Percentiles rank a stretch among this genome's conserved stretches.
Conservation (phyloP, 352 stramenopile genomes). For the Phytophthora meadii region DNA sequence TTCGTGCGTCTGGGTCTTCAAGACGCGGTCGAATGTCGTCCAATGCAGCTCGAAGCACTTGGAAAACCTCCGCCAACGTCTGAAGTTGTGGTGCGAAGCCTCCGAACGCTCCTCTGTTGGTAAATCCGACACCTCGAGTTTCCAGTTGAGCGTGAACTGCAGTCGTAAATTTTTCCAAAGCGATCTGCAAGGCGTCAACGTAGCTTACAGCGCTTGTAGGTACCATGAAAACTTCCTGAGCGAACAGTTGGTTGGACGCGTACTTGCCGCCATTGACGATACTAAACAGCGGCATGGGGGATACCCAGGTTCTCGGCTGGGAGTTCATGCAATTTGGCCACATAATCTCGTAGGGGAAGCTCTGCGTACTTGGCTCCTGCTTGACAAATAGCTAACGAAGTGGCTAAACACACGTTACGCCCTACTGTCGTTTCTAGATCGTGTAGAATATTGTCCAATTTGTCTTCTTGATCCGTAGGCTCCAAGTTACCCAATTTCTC, state of each 20-base stretch:
- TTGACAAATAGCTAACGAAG: slow-evolving; percentile 68
- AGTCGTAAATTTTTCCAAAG: slow-evolving; percentile 52
- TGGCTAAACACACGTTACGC: slow-evolving; percentile 62
- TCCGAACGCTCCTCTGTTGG: slow-evolving; percentile 61
- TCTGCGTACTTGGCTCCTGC: slow-evolving; percentile 71
- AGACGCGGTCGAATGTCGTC: slow-evolving; percentile 14
- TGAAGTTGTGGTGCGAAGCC: slow-evolving; percentile 71
- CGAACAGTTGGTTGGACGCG: slow-evolving; percentile 68
- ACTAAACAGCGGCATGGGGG: no score
- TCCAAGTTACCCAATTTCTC: no score
- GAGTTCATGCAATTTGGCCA: slow-evolving; percentile 51
- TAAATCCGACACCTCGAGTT: slow-evolving; percentile 63
- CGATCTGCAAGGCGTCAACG: slow-evolving; percentile 66
- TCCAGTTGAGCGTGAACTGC: slow-evolving; percentile 51
- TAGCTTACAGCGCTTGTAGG: slow-evolving; percentile 67
- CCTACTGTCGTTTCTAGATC: slow-evolving; percentile 53
- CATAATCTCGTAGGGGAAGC: slow-evolving; percentile 54
- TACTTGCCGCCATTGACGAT: no score
- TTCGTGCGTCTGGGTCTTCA: slow-evolving; percentile 28
- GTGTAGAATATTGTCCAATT: slow-evolving; percentile 57
- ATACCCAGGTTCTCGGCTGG: slow-evolving; percentile 54
- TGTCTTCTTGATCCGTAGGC: slow-evolving; percentile 49
- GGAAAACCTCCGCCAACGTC: slow-evolving; percentile 65
- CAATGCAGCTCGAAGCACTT: slow-evolving; percentile 51
- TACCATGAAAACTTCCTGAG: slow-evolving; percentile 66